Percentiles rank a stretch among this genome's conserved stretches.
phyloP scores from a whole-genome alignment of 106 monocot species.

The Vanilla planifolia region DNA sequence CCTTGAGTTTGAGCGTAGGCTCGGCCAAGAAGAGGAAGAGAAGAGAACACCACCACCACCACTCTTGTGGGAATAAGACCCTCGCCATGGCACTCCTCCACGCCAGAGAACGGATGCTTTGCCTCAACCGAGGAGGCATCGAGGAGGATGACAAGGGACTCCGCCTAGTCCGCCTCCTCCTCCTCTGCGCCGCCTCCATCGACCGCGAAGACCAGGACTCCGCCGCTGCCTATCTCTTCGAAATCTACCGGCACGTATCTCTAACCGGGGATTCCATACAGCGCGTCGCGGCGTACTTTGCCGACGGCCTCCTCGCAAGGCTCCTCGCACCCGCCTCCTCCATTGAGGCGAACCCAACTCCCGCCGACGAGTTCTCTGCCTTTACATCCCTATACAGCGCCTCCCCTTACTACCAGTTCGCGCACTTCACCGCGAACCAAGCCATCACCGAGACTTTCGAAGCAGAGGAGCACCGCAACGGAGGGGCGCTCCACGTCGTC shows the following conservation, averaged over 20 bases:
- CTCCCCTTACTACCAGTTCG: conserved; percentile 63
- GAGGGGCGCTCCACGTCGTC: conserved; percentile 34
- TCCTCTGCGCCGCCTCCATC: conserved; percentile 51
- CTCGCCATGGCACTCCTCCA: conserved; percentile 10
- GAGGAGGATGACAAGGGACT: conserved; percentile 21
- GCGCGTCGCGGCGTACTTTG: conserved; percentile 68
- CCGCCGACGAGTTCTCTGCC: conserved; percentile 28
- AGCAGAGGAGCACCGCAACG: conserved; percentile 16
- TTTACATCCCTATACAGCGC: conserved; percentile 52
- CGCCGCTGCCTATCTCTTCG: conserved; percentile 34
- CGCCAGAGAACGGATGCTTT: conserved; percentile 27
- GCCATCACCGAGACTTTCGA: conserved; percentile 55
- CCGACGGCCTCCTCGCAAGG: conserved; percentile 43
- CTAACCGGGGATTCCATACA: conserved; percentile 58
- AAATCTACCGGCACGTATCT: conserved; percentile 43
- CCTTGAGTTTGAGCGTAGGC: conserved; percentile 25
- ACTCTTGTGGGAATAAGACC: no score
- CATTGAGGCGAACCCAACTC: conserved; percentile 7
- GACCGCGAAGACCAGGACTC: conserved; percentile 20
- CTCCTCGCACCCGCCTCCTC: conserved; percentile 14
- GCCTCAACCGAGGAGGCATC: not conserved
- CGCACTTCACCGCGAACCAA: conserved; percentile 90
- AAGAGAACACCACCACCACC: not conserved
- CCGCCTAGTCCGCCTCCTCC: conserved; percentile 49
- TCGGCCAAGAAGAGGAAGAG: conserved; percentile 20